phyloP scores from a whole-genome alignment of 495 filamentous ascomycete species.

The Talaromyces stipitatus region DNA sequence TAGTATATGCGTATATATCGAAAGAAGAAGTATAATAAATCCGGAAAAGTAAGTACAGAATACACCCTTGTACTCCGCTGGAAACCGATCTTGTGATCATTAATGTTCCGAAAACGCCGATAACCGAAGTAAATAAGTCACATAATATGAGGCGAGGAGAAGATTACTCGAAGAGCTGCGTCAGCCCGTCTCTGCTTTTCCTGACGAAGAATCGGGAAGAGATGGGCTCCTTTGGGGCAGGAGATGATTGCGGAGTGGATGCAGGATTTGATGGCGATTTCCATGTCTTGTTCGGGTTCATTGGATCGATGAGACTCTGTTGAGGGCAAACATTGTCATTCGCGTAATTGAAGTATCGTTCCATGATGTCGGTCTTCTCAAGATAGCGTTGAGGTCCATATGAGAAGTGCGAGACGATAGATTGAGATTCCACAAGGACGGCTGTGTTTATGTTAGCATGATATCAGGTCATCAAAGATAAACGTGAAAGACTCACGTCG shows the following conservation, averaged over 20 bases:
- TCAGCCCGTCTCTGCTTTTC: neutral
- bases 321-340: conserved; percentile 6
- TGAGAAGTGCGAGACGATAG: conserved; percentile 5
- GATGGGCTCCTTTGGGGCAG: neutral
- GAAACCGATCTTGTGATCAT: neutral
- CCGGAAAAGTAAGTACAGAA: neutral
- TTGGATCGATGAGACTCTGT: conserved; percentile 1
- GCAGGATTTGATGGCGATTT: neutral
- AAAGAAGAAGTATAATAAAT: neutral
- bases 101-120: neutral
- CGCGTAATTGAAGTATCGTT: conserved; percentile 8
- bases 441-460: neutral
- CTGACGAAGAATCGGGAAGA: neutral
- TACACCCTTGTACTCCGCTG: neutral
- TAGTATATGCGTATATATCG: neutral
- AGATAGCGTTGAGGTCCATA: conserved; percentile 3
- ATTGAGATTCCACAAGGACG: conserved; percentile 6
- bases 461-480: neutral
- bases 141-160: neutral
- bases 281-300: neutral
- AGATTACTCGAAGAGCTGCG: neutral
- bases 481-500: neutral
- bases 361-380: conserved; percentile 7
- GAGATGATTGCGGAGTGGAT: neutral
- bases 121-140: neutral